phyloP scores from a whole-genome alignment of 2,329 filamentous ascomycete species.

The Tetracladium maxilliforme region DNA sequence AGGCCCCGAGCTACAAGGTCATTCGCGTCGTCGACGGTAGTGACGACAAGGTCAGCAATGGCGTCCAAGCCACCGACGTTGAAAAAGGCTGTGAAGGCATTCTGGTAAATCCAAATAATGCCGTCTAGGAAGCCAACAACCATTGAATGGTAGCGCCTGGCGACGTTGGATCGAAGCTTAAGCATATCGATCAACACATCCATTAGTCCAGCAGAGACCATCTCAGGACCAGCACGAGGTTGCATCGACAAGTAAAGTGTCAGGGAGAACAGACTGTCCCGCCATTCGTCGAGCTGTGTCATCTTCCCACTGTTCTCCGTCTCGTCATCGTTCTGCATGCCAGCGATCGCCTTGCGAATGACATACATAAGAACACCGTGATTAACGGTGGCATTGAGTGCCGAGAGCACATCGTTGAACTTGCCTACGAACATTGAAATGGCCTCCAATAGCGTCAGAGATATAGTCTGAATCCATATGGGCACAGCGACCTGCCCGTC shows the following conservation, averaged over 20 bases:
- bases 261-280: conserved; percentile 77
- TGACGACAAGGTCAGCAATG: conserved; percentile 76
- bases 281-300: conserved; percentile 72
- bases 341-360: conserved; percentile 76
- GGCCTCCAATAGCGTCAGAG: conserved; percentile 71
- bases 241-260: conserved; percentile 67
- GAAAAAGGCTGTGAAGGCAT: conserved; percentile 73
- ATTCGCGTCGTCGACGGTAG: conserved; percentile 59
- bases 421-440: conserved; percentile 69
- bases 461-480: conserved; percentile 65
- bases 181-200: conserved; percentile 83
- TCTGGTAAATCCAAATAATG: conserved; percentile 72
- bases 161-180: conserved; percentile 65
- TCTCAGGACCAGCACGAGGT: conserved; percentile 62
- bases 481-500: conserved; percentile 56
- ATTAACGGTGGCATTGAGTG: conserved; percentile 91
- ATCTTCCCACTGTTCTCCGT: conserved; percentile 45
- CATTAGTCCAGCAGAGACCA: conserved; percentile 80
- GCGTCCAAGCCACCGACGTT: conserved; percentile 72
- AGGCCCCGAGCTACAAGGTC: conserved; percentile 50
- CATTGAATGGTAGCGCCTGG: conserved; percentile 70
- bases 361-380: conserved; percentile 91
- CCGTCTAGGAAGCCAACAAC: conserved; percentile 80
- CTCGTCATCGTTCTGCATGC: conserved; percentile 48
- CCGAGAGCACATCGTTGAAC: conserved; percentile 68